These are phyloP conservation scores for Fremontodendron californicum DNA, from an alignment of 345 rosid species.

Conservation along the genomic window DNA sequence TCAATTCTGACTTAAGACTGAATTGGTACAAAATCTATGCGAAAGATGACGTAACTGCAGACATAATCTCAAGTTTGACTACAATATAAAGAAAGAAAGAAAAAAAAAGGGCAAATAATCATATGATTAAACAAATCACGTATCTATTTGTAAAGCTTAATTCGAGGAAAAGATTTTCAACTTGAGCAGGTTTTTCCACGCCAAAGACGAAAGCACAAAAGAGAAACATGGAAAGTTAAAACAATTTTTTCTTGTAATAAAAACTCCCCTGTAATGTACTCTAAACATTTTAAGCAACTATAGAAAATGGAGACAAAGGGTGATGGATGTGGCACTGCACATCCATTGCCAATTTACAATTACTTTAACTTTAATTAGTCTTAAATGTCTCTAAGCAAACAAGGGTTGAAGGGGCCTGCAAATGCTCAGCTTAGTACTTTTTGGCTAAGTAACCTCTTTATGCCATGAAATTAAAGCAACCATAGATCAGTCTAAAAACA, in stretches of 20 bases:
- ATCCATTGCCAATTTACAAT: neutral
- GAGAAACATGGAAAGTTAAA: neutral
- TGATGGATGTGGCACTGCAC: neutral
- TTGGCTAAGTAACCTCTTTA: neutral
- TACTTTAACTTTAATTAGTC: neutral
- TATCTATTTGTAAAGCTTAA: neutral
- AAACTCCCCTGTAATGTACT: neutral
- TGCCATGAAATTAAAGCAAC: neutral
- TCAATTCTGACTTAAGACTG: neutral
- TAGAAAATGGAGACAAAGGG: neutral
- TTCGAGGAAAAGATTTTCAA: neutral
- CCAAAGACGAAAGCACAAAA: neutral
- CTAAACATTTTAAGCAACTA: neutral
- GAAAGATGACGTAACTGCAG: neutral
- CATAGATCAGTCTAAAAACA: no score
- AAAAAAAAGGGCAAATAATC: neutral
- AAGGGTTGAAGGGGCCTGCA: neutral
- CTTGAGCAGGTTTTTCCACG: neutral
- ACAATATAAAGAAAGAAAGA: neutral
- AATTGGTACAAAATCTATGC: neutral
- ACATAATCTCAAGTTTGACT: conserved; percentile 3
- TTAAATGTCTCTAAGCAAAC: neutral
- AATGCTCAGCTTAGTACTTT: neutral
- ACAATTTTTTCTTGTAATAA: neutral
- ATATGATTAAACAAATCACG: neutral